Conservation (phyloP, 1,284 basidiomycete genomes). For the Rhodotorula sp. region DNA sequence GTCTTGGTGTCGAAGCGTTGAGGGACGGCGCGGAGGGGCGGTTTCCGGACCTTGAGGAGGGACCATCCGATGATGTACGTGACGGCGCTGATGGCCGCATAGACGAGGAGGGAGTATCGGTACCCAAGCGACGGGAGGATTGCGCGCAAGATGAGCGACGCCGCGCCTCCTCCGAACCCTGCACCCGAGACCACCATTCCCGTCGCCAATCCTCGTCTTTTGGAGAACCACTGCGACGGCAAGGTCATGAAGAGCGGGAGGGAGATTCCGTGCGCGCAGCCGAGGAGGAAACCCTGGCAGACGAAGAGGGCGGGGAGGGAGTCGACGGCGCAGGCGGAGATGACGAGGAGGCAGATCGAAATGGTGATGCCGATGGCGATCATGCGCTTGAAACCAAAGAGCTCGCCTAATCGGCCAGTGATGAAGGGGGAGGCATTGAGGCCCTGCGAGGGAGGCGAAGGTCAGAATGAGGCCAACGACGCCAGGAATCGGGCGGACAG, state of each 20-base stretch:
- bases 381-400: conserved; percentile 27
- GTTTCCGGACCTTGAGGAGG: conserved; percentile 19
- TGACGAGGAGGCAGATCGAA: conserved; percentile 22
- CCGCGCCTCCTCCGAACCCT: conserved; percentile 31
- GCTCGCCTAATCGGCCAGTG: conserved; percentile 33
- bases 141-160: conserved; percentile 25
- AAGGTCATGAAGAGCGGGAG: conserved; percentile 33
- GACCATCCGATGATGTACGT: conserved; percentile 21
- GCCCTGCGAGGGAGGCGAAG: neutral
- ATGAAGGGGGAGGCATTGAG: conserved; percentile 22
- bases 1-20: conserved; percentile 26
- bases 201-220: conserved; percentile 33
- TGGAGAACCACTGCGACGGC: conserved; percentile 35
- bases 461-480: no score
- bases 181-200: conserved; percentile 23
- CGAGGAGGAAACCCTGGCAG: conserved; percentile 33
- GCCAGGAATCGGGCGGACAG: no score
- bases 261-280: conserved; percentile 24
- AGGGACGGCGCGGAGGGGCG: conserved; percentile 13
- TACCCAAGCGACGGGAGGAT: conserved; percentile 28
- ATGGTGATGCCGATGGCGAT: conserved; percentile 23
- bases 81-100: conserved; percentile 25
- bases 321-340: conserved; percentile 11
- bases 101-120: conserved; percentile 28
- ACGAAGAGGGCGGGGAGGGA: conserved; percentile 33